phyloP scores from a whole-genome alignment of 768 basidiomycete genomes.

The Pisolithus marmoratus region DNA sequence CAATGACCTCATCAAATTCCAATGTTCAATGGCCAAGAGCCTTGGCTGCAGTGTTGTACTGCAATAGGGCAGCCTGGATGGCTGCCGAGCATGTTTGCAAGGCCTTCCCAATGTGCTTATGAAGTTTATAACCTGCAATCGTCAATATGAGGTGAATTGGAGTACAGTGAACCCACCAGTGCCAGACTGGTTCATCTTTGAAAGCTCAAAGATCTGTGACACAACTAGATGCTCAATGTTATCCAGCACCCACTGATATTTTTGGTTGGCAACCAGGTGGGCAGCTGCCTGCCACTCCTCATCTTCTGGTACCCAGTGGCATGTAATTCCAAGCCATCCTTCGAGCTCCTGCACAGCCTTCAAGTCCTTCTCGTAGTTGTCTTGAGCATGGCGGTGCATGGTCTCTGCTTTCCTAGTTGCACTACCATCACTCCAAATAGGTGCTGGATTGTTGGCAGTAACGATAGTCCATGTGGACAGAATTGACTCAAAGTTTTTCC shows the following conservation, averaged over 20 bases:
- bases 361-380: conserved; percentile 4
- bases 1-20: too few relatives aligned
- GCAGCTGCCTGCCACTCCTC: conserved; percentile 7
- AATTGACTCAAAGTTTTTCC: too few relatives aligned
- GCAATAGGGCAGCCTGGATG: conserved; percentile 13
- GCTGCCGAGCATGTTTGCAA: background rate
- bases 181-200: conserved; percentile 15
- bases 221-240: conserved; percentile 12
- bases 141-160: too few relatives aligned
- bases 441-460: too few relatives aligned
- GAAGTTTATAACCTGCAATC: conserved; percentile 1
- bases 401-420: conserved; percentile 5
- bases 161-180: conserved; percentile 8
- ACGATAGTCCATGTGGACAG: too few relatives aligned
- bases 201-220: conserved; percentile 12
- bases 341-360: conserved; percentile 8
- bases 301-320: background rate
- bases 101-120: conserved; percentile 5
- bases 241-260: conserved; percentile 10
- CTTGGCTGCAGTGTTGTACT: background rate
- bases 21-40: background rate
- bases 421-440: background rate
- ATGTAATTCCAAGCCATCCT: background rate
- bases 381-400: conserved; percentile 9
- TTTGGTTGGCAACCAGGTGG: background rate